phyloP scores from a whole-genome alignment of 352 stramenopile species.

The Pythium diclinum region DNA sequence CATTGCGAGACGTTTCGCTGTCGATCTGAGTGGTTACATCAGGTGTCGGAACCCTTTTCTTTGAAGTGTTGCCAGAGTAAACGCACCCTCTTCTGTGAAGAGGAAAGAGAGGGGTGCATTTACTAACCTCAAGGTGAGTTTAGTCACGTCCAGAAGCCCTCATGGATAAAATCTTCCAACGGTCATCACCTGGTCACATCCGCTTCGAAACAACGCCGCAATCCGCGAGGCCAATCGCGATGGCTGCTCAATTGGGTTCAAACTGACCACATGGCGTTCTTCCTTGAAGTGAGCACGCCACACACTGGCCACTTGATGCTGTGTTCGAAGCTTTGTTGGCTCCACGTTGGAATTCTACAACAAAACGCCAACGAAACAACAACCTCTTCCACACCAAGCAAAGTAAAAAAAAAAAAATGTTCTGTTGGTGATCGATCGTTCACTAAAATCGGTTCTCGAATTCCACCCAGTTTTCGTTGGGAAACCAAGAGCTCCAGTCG shows the following conservation, averaged over 20 bases:
- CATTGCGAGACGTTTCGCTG: neutral
- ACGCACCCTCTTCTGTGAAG: too few relatives aligned
- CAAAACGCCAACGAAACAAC: neutral
- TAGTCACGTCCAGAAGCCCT: too few relatives aligned
- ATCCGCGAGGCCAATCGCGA: neutral
- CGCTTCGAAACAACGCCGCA: neutral
- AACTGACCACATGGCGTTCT: neutral
- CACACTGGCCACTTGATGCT: neutral
- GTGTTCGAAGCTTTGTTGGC: neutral
- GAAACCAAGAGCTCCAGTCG: neutral
- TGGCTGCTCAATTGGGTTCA: neutral
- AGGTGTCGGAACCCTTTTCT: too few relatives aligned
- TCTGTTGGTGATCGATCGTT: neutral
- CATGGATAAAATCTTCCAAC: neutral
- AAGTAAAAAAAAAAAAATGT: neutral
- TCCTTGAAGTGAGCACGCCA: neutral
- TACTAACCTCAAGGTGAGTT: too few relatives aligned
- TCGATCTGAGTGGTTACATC: neutral
- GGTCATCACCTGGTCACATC: neutral
- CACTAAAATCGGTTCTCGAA: too few relatives aligned
- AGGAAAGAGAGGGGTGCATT: too few relatives aligned
- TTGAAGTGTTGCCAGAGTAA: too few relatives aligned
- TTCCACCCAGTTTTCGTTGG: neutral
- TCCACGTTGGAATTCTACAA: neutral
- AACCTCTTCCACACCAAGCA: neutral